phyloP scores from a whole-genome alignment of 176 grass and related monocot species.

The Typha latifolia region DNA sequence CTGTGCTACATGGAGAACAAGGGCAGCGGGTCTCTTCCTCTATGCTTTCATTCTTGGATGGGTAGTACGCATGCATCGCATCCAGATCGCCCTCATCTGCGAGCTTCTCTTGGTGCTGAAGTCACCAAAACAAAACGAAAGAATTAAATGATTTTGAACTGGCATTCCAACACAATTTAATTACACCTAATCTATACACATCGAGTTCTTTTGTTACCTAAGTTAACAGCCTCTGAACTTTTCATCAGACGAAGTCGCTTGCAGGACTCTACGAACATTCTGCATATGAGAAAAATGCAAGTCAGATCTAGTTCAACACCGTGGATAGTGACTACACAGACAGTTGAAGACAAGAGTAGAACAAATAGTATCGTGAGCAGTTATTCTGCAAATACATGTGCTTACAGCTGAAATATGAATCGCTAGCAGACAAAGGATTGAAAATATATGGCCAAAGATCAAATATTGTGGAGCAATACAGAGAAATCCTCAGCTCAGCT shows the following conservation, averaged over 20 bases:
- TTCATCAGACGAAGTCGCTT: constrained; percentile 84
- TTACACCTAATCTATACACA: background rate
- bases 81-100: constrained; percentile 13
- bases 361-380: background rate
- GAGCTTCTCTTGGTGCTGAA: constrained; percentile 52
- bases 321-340: background rate
- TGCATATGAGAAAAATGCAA: constrained; percentile 12
- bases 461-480: too few relatives aligned
- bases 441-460: too few relatives aligned
- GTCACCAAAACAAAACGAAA: constrained; percentile 11
- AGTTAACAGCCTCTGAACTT: constrained; percentile 64
- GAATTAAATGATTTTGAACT: background rate
- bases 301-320: background rate
- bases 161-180: background rate
- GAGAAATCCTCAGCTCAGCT: too few relatives aligned
- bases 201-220: constrained; percentile 26
- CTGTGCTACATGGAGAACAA: constrained; percentile 36
- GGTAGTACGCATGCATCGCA: background rate
- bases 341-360: background rate
- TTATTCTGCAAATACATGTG: background rate
- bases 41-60: constrained; percentile 5
- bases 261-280: constrained; percentile 82
- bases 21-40: constrained; percentile 31
- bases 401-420: background rate
- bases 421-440: background rate